Evolutionary conservation across 1,284 basidiomycete species (phyloP), one percentile per base, ranked within the genome.

Genomic region (Cutaneotrichosporon sp.): DNA sequence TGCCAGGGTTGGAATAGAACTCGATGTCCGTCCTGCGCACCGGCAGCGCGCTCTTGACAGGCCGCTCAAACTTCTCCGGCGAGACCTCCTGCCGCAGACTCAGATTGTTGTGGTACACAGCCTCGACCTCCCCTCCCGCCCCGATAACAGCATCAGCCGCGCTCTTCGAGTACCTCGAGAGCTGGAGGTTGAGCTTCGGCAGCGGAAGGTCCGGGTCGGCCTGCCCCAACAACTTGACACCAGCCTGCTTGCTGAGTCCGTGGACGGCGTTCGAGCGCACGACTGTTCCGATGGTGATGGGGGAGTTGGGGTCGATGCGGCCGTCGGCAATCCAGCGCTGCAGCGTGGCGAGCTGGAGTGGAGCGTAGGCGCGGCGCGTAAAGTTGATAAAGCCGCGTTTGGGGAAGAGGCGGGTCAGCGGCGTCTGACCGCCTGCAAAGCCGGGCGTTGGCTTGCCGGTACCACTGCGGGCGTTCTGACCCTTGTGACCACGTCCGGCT

Each of bases 381-480:
- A 84, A 82, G 76, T 97, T 97, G 55, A 85, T 81, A 72, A 97
- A 98, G 41, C 94, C 94, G 43, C 85, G 82, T 79, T 98, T 98
- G 9, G 94, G 94, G 70, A 93, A 89, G 42, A 86, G 78, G 61
- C 91, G 85, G n/a, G 85, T 86, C 52, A 98, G 82, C 7, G 94
- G 89, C 20, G 92, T 97, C 74, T 97, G 94, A 61, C 94, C 94
- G 68, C 94, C 94, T 74, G 96, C 93, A 63, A 97, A 98, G 6
- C 86, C 84, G 26, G 83, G 79, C 61, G 81, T 84, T 24, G 90
- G 84, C 66, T 84, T 88, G n/a, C 91, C 89, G 63, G 89, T 86
- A 5, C 94, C 93, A 19, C 88, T 83, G 52, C 94, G 84, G 38
- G 93, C 87, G 57, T 93, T 94, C 74, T 96, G 92, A 65, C 94